These are phyloP conservation scores for Scheffersomyces segobiensis DNA, from an alignment of 1,139 yeast genomes.

Conservation along the genomic window DNA sequence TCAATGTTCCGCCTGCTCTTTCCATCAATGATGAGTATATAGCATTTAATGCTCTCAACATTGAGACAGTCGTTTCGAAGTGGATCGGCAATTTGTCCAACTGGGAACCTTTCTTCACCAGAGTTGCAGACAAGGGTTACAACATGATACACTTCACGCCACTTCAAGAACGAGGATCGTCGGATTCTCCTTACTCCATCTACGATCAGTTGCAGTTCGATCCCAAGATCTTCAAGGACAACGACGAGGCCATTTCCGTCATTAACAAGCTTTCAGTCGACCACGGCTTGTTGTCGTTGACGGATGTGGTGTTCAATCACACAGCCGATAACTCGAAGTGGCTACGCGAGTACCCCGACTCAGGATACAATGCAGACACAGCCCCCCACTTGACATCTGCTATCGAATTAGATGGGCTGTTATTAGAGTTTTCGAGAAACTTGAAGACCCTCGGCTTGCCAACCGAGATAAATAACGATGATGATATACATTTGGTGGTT, in stretches of 20 bases:
- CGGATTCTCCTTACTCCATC: constrained; percentile 91
- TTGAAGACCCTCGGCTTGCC: constrained; percentile 63
- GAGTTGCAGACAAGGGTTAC: constrained; percentile 73
- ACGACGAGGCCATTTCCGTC: constrained; percentile 29
- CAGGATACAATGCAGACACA: constrained; percentile 82
- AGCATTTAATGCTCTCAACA: constrained; percentile 76
- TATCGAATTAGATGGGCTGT: constrained; percentile 72
- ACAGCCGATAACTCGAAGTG: constrained; percentile 89
- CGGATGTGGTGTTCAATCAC: constrained; percentile 93
- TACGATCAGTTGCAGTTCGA: constrained; percentile 83
- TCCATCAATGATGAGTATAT: constrained; percentile 55
- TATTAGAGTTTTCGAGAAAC: constrained; percentile 62
- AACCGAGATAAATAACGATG: constrained; percentile 43
- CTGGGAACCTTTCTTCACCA: constrained; percentile 69
- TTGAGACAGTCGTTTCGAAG: constrained; percentile 86
- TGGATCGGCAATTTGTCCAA: constrained; percentile 72
- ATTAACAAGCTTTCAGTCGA: constrained; percentile 48
- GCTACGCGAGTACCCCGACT: constrained; percentile 84
- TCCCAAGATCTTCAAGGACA: constrained; percentile 54
- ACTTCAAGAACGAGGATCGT: constrained; percentile 80
- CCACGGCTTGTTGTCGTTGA: constrained; percentile 68
- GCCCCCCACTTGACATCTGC: constrained; percentile 90
- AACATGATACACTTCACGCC: constrained; percentile 98
- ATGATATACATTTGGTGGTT: constrained; percentile 61
- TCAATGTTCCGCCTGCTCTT: constrained; percentile 81